A percentile compares a stretch with the other conserved stretches of the same genome.
These are phyloP conservation scores for Coriaria nepalensis DNA, from an alignment of 306 rosid species.

Conservation along the genomic window DNA sequence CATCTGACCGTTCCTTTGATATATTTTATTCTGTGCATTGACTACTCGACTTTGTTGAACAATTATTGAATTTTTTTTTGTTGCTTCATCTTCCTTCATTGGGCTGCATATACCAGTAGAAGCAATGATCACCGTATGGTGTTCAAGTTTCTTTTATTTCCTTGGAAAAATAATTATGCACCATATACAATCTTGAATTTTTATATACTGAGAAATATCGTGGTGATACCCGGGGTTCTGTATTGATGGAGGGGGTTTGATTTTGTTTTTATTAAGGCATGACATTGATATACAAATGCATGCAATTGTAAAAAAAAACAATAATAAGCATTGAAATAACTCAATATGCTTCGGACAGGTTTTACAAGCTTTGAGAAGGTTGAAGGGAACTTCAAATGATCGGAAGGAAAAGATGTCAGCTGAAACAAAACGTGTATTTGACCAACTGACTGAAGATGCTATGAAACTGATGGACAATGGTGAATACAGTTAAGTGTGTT, in stretches of 20 bases:
- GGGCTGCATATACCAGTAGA: no score
- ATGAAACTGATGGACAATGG: conserved; percentile 89
- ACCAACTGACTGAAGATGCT: conserved; percentile 95
- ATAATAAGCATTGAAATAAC: conserved; percentile 11
- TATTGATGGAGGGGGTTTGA: no score
- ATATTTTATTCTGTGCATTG: neutral
- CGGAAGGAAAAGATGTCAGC: conserved; percentile 79
- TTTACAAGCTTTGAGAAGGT: conserved; percentile 83
- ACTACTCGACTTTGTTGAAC: neutral
- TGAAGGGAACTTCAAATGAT: conserved; percentile 62
- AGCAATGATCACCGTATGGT: no score
- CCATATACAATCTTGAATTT: no score
- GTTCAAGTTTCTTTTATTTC: no score
- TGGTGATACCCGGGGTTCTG: no score
- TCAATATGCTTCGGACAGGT: conserved; percentile 37
- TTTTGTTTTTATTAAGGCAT: no score
- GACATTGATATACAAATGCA: no score
- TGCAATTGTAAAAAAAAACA: no score
- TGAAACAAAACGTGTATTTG: conserved; percentile 59
- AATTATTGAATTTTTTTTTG: conserved; percentile 5
- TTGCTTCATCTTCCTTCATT: neutral
- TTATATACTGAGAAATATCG: no score
- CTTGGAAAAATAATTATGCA: no score
- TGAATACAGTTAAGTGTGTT: conserved; percentile 57
- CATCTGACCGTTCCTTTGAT: neutral